phyloP scores from a whole-genome alignment of 441 rosid species.

The Syzygium syzygioides region DNA sequence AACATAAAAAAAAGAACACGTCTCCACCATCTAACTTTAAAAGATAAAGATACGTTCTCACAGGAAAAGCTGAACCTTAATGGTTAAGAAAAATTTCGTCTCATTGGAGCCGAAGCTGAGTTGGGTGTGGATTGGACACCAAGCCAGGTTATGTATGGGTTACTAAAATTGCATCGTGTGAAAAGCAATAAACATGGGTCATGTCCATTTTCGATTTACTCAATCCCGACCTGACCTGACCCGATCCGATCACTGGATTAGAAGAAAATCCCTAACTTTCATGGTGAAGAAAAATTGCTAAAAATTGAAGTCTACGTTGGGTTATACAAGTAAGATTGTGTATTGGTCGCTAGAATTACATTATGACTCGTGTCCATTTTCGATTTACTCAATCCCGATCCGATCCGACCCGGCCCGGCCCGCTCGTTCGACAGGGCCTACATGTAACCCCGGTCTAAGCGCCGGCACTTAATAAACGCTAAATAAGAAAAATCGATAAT shows the following conservation, averaged over 20 bases:
- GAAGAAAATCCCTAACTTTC: neutral
- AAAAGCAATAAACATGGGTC: neutral
- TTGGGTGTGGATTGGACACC: fast-evolving
- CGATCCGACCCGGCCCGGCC: fast-evolving
- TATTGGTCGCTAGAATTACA: neutral
- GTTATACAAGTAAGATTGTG: no score
- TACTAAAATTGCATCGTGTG: fast-evolving
- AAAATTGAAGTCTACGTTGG: no score
- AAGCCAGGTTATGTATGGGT: fast-evolving
- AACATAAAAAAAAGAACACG: neutral
- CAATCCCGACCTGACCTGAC: fast-evolving
- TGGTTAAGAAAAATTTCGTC: fast-evolving
- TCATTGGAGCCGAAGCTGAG: fast-evolving
- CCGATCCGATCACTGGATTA: no score
- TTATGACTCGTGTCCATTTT: neutral
- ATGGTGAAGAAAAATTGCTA: neutral
- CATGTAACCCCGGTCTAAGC: fast-evolving
- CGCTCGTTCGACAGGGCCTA: no score
- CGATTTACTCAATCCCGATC: neutral
- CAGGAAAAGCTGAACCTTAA: neutral
- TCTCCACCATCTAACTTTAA: neutral
- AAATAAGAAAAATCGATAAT: neutral
- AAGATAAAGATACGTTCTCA: neutral
- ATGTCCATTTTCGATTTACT: neutral
- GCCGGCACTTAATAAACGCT: neutral